phyloP scores from a whole-genome alignment of 805 yeast species.

The Barnettozyma salicaria region DNA sequence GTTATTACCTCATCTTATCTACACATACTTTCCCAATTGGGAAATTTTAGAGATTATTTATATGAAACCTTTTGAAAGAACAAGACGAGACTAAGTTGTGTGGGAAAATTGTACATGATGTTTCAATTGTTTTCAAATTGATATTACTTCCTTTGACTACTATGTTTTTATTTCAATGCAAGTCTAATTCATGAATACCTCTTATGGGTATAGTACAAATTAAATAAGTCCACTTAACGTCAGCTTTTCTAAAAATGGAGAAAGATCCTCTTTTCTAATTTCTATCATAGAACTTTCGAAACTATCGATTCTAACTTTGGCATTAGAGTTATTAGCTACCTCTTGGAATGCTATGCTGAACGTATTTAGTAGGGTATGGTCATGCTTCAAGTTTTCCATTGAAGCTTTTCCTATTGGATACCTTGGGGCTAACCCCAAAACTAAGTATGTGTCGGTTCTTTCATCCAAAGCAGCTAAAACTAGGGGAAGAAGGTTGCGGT shows the following conservation, averaged over 20 bases:
- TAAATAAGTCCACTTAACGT: slow-evolving; percentile 65
- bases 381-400: slow-evolving; percentile 28
- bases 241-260: slow-evolving; percentile 79
- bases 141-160: no score
- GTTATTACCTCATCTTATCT: no score
- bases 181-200: no score
- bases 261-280: slow-evolving; percentile 77
- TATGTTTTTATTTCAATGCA: no score
- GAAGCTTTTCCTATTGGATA: slow-evolving; percentile 47
- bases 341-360: slow-evolving; percentile 90
- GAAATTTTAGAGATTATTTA: no score
- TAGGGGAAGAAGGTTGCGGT: slow-evolving; percentile 60
- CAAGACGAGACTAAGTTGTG: no score
- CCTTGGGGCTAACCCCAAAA: slow-evolving; percentile 84
- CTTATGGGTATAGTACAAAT: slow-evolving; percentile 4
- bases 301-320: slow-evolving; percentile 85
- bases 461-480: slow-evolving; percentile 81
- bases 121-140: no score
- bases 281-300: slow-evolving; percentile 94
- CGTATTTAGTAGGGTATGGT: slow-evolving; percentile 57
- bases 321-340: slow-evolving; percentile 78
- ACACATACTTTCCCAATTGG: no score
- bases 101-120: no score
- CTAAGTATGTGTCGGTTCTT: slow-evolving; percentile 69
- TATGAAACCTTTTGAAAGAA: no score